phyloP scores from a whole-genome alignment of 2,329 filamentous ascomycete species.

The Talaromyces sp. region DNA sequence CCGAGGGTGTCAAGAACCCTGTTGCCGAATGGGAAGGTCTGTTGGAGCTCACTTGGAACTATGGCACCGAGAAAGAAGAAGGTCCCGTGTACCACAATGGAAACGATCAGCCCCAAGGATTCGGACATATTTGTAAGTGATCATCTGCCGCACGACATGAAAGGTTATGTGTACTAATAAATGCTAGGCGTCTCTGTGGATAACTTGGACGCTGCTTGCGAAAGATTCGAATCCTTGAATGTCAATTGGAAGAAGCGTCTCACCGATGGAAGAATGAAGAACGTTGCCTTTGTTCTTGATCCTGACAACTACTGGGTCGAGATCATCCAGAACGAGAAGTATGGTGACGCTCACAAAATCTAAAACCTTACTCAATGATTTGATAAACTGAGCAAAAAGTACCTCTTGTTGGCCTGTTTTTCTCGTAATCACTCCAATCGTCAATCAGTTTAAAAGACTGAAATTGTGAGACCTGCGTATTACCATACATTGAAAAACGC shows the following conservation, averaged over 20 bases:
- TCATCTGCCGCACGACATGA: not conserved
- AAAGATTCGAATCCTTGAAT: constrained; percentile 75
- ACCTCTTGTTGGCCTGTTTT: too few species aligned
- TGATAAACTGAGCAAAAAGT: not conserved
- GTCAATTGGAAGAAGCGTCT: constrained; percentile 94
- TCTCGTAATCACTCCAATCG: too few species aligned
- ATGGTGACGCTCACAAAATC: constrained; percentile 10
- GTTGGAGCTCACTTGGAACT: constrained; percentile 84
- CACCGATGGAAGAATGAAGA: constrained; percentile 87
- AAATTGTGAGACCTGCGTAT: too few species aligned
- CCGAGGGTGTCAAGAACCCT: constrained; percentile 51
- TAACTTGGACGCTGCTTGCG: constrained; percentile 80
- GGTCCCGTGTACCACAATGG: constrained; percentile 87
- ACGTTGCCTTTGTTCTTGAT: constrained; percentile 86
- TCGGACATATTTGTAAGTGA: constrained; percentile 80
- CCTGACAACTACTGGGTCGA: constrained; percentile 81
- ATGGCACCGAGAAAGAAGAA: constrained; percentile 71
- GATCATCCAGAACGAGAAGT: constrained; percentile 65
- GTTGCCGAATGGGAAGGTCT: constrained; percentile 73
- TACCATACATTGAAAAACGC: too few species aligned
- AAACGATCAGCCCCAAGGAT: constrained; percentile 87
- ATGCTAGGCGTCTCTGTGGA: constrained; percentile 72
- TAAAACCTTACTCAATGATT: not conserved
- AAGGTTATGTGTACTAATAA: not conserved
- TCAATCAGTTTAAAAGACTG: too few species aligned